Base-by-base conservation (phyloP, 2,329 filamentous ascomycete genomes). In the Aspergillus novoparasiticus region DNA sequence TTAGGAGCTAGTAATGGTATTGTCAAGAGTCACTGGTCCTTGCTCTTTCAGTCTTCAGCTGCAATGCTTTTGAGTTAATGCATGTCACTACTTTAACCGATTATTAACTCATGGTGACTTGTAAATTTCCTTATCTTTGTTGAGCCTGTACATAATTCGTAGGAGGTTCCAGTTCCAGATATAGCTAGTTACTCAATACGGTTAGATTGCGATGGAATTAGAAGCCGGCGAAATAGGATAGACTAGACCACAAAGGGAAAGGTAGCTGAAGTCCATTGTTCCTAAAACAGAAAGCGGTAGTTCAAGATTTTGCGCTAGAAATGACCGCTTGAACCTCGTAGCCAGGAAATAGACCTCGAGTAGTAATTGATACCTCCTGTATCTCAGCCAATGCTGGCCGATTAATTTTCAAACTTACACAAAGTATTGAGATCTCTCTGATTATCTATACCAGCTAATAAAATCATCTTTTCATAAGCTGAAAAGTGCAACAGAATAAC, bases 381-480 rank as follows among this genome's bases (percentile, higher is more conserved):
- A 23, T 14, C 43, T 46, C n/a, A 11, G 9, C 10, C 10, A 23
- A 46, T 23, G 4, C 6, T 14, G 5, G 21, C 16, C 2, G 12
- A 46, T 23, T 46, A n/a, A 46, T 11, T 9, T 5, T 46, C 10
- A 46, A 21, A 46, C 1, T 23, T 21, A 11, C 4, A 23, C 10
- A 23, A 1, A 23, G 8, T 46, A 23, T 12, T 23, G 5, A 46
- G 2, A 10, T 23, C 1, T 5, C 10, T 6, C 12, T 23, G 6
- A 16, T 4, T 11, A 46, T 1, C 8, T 0, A 2, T 3, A 3
- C 3, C 23, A 23, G 11, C 0, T 12, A 23, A 12, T 21, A 4
- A 4, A 14, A 14, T 3, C 1, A 14, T 12, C 4, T 23, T 21
- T 6, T 2, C 11, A 5, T 12, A 23, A 14, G 9, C 43, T 11